Base-by-base conservation (phyloP, 106 monocot genomes). In the Platanthera zijinensis region DNA sequence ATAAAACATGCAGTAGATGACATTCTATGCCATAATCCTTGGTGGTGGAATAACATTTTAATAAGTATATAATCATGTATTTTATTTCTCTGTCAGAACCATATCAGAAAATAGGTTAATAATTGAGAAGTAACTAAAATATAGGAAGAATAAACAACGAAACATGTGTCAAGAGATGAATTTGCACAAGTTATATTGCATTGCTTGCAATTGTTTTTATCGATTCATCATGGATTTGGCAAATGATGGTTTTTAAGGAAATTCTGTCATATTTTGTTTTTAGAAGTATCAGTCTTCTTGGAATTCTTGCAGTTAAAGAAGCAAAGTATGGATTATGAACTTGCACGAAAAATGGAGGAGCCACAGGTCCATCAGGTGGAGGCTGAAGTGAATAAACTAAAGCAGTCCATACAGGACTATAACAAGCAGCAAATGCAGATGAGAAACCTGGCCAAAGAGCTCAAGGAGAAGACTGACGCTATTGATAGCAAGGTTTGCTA, bases 391-490 rank as follows among this genome's bases (percentile, higher is more conserved):
- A 93, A 80, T 61, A 84, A 84, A 19, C 72, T 93, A 50, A 79
- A 80, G 71, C 85, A 87, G 39, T 82, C 71, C 5, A 85, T 91
- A 74, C 90, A 93, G 19, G 87, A 82, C 68, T 88, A 82, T 30
- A 96, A 93, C 78, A 93, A 96, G 76, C 82, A 89, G 72, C 96
- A 96, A 51, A 77, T 85, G 80, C 74, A 82, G 30, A 74, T 93
- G 52, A 88, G 89, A 69, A 79, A 85, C 50, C 72, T 22, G 32
- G 83, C 75, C 21, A 87, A 84, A 73, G 80, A 61, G 45, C 78
- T 93, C 19, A 90, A 87, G 75, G 96, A 91, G 57, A 83, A 86
- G 71, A 84, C 18, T 46, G 88, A 89, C 51, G 85, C 71, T 21
- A 59, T 86, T 13, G 78, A 78, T 57, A 77, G 83, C 30, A 90